A percentile compares a stretch with the other conserved stretches of the same genome.
phyloP scores from a whole-genome alignment of 768 basidiomycete genomes.

The Termitomyces heimii region DNA sequence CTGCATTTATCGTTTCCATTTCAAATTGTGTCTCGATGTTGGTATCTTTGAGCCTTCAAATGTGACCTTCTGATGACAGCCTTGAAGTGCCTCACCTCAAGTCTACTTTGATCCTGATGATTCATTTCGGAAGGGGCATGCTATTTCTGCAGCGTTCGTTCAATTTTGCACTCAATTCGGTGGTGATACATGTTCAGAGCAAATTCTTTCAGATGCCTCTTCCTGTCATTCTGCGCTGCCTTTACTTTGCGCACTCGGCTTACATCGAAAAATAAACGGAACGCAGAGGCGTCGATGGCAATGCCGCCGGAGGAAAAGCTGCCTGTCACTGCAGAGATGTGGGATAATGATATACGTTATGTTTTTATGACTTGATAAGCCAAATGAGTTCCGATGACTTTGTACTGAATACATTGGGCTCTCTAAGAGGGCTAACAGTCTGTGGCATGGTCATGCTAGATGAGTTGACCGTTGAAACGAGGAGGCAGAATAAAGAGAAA shows the following conservation, averaged over 20 bases:
- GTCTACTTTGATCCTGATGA: slow-evolving; percentile 50
- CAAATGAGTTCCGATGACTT: no score
- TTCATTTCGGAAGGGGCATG: slow-evolving; percentile 47
- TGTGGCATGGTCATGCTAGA: no score
- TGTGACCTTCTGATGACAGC: background rate
- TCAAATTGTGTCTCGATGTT: slow-evolving; percentile 55
- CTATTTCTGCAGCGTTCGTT: slow-evolving; percentile 45
- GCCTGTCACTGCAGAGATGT: slow-evolving; percentile 27
- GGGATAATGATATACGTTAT: slow-evolving; percentile 48
- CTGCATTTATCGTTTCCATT: slow-evolving; percentile 54
- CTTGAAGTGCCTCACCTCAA: slow-evolving; percentile 44
- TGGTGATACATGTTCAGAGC: background rate
- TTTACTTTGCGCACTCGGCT: slow-evolving; percentile 42
- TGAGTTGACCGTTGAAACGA: no score
- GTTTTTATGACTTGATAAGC: slow-evolving; percentile 44
- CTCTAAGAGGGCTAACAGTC: no score
- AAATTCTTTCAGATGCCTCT: slow-evolving; percentile 29
- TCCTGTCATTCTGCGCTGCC: slow-evolving; percentile 35
- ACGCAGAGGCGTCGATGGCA: slow-evolving; percentile 20
- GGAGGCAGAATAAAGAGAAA: no score
- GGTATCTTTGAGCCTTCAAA: slow-evolving; percentile 7
- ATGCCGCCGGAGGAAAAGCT: slow-evolving; percentile 1
- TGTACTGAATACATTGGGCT: no score
- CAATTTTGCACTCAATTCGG: background rate
- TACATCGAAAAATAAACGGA: slow-evolving; percentile 33